Conservation (phyloP, 1,139 yeast genomes). For the Lizanozyma gosingica region DNA sequence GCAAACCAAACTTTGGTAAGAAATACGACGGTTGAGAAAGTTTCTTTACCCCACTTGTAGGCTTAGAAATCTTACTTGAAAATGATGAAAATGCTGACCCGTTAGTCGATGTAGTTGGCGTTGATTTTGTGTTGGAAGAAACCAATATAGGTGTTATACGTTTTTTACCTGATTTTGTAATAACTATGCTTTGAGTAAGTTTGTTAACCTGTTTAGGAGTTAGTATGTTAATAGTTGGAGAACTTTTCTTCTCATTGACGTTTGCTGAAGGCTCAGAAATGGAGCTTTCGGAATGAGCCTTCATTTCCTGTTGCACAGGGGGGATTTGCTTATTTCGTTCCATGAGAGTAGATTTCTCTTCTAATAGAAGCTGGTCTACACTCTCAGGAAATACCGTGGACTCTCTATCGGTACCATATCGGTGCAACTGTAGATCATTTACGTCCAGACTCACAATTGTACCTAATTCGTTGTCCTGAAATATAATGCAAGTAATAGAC, state of each 20-base stretch:
- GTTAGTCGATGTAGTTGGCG: constrained; percentile 11
- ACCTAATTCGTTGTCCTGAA: constrained; percentile 71
- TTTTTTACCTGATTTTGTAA: constrained; percentile 75
- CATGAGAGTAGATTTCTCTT: constrained; percentile 43
- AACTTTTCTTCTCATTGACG: constrained; percentile 2
- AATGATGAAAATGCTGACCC: constrained; percentile 1
- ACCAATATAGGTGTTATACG: constrained; percentile 82
- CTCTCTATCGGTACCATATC: constrained; percentile 86
- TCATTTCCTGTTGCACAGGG: too few species aligned
- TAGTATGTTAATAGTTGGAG: constrained; percentile 6
- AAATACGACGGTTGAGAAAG: constrained; percentile 33
- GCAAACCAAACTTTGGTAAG: constrained; percentile 40
- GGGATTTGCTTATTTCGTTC: constrained; percentile 9
- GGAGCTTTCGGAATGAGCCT: too few species aligned
- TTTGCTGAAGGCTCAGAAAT: too few species aligned
- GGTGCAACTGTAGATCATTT: constrained; percentile 59
- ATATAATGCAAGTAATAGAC: constrained; percentile 59
- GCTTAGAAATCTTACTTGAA: constrained; percentile 3
- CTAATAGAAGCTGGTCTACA: constrained; percentile 65
- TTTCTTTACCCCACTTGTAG: constrained; percentile 16
- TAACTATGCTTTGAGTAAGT: constrained; percentile 31
- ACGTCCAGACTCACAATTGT: constrained; percentile 55
- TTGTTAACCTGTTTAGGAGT: constrained; percentile 12
- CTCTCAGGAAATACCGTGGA: constrained; percentile 82
- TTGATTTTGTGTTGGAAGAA: constrained; percentile 40